Conservation (phyloP, 2,329 filamentous ascomycete genomes). For the Pseudopithomyces maydicus region DNA sequence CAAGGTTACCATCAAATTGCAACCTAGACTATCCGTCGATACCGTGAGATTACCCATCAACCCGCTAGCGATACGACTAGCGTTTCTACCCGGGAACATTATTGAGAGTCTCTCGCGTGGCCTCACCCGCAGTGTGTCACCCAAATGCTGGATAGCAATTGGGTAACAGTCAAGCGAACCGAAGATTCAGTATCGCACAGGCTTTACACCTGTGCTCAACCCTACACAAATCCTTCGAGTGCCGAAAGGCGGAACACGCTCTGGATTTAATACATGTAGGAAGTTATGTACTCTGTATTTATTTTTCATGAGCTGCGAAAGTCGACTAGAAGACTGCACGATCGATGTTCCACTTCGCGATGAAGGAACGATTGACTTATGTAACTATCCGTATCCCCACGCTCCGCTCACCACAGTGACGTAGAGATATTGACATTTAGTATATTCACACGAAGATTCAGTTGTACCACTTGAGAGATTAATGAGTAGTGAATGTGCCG, state of each 20-base stretch:
- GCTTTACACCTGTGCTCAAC: neutral
- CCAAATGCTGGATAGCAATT: neutral
- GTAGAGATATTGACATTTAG: no score
- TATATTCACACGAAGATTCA: neutral
- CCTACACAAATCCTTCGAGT: neutral
- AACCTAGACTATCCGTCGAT: no score
- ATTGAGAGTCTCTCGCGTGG: no score
- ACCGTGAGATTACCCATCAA: no score
- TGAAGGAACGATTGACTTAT: no score
- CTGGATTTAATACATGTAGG: neutral
- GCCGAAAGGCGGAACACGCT: neutral
- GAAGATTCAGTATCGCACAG: neutral
- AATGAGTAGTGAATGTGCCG: neutral
- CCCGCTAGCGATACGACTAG: no score
- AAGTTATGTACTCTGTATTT: neutral
- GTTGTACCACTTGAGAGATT: neutral
- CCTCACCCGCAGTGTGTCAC: no score
- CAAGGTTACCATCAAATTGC: no score
- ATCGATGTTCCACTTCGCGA: neutral
- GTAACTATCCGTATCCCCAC: no score
- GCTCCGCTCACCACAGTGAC: no score
- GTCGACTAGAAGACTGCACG: neutral
- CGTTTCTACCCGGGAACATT: no score
- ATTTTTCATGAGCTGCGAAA: neutral
- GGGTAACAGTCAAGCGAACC: neutral